Percentiles rank a stretch among this genome's conserved stretches.
phyloP scores from a whole-genome alignment of 768 basidiomycete species.

The Agaricus bisporus region DNA sequence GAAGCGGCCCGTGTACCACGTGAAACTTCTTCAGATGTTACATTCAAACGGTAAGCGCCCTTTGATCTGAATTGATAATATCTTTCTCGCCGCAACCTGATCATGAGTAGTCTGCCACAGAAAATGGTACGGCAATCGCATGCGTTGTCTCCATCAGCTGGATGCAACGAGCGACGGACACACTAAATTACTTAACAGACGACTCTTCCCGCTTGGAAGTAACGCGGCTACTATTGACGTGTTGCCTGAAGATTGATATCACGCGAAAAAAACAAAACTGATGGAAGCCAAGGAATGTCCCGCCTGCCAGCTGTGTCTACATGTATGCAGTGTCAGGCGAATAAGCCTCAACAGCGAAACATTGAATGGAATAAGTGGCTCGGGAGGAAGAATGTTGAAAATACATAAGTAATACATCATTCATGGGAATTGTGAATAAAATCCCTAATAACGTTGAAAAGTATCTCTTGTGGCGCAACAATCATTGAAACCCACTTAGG shows the following conservation, averaged over 20 bases:
- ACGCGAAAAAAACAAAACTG: no score
- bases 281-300: background rate
- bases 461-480: background rate
- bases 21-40: background rate
- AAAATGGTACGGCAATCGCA: no score
- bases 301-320: no score
- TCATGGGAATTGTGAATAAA: conserved; percentile 1
- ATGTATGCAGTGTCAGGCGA: background rate
- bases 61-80: no score
- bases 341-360: background rate
- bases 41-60: background rate
- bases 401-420: conserved; percentile 4
- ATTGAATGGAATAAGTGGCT: background rate
- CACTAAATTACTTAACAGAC: no score
- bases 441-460: conserved; percentile 3
- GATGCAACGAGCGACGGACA: no score
- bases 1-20: conserved; percentile 5
- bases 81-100: no score
- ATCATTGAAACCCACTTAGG: background rate
- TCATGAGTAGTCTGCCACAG: no score
- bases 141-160: background rate
- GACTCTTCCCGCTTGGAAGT: no score
- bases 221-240: no score
- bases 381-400: background rate
- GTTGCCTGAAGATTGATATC: no score